Base-by-base conservation (phyloP, 345 rosid genomes). In the Lenwebbia sp. region DNA sequence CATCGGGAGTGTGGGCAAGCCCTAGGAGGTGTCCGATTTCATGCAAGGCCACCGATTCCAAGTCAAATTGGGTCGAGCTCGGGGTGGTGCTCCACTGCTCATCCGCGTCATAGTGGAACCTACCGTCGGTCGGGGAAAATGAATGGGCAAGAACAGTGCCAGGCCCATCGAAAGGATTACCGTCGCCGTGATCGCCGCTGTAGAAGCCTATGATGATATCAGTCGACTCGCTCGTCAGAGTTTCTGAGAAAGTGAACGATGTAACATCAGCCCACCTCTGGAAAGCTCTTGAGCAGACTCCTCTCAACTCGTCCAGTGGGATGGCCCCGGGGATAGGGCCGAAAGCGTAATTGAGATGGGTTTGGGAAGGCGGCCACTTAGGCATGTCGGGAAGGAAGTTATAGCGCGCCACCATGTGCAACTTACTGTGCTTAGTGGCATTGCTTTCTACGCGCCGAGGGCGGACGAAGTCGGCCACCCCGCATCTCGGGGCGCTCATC, bases 261-360 rank as follows among this genome's bases (percentile, higher is more conserved):
- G 87, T 55, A 2, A 88, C 89, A 0, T 78, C 54, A 1, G 88
- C 84, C 92, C 92, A 91, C 4, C 84, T 83, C 52, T 62, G 40
- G 22, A 91, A 91, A 26, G 92, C 91, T 54, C 81, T 82, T 26
- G 83, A 40, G 78, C 86, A 88, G 15, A 70, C 86, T 10, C 84
- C 74, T 76, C 88, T 84, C 50, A 85, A 13, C 51, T 81, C 78
- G 49, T 86, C 74, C 26, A 50, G 13, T 2, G 82, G 82, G 54
- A 70, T 75, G 53, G 58, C 53, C 12, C 12, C 22, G 19, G 37
- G n/a, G 57, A 76, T 17, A 23, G 82, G 44, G 58, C 12, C 41
- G 86, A 85, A 70, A 14, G 25, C 57, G 83, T 51, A 85, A 13
- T 22, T 85, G 58, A 85, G 82, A 13, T 70, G 56, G 37, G 82